A percentile compares a stretch with the other conserved stretches of the same genome.
Conservation (phyloP, 2,329 filamentous ascomycete genomes). For the Penicillium oxalicum region DNA sequence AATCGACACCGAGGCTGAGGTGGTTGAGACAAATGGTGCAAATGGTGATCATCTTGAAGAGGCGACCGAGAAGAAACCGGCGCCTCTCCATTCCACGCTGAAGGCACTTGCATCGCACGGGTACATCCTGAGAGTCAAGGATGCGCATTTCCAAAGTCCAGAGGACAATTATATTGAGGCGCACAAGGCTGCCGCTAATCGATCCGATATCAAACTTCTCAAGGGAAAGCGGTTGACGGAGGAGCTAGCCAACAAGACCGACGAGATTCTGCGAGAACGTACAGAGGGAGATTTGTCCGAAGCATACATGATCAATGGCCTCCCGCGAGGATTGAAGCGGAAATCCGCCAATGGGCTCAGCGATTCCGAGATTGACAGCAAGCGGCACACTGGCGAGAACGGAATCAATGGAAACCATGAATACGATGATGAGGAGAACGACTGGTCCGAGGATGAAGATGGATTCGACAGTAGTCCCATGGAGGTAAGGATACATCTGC, state of each 20-base stretch:
- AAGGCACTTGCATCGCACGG: slow-evolving; percentile 38
- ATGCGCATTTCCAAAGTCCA: slow-evolving; percentile 39
- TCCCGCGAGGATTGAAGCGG: slow-evolving; percentile 32
- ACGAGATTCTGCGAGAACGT: slow-evolving; percentile 29
- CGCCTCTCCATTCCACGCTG: slow-evolving; percentile 33
- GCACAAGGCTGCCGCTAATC: slow-evolving; percentile 27
- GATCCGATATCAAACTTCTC: slow-evolving; percentile 27
- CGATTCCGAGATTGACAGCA: slow-evolving; percentile 15
- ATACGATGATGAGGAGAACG: slow-evolving; percentile 28
- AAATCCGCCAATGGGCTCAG: slow-evolving; percentile 17
- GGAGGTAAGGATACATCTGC: slow-evolving; percentile 29
- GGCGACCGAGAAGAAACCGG: slow-evolving; percentile 11
- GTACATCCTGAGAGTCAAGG: slow-evolving; percentile 36
- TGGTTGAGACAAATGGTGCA: slow-evolving; percentile 34
- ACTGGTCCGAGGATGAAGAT: slow-evolving; percentile 34
- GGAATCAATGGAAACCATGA: slow-evolving; percentile 26
- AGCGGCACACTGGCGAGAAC: slow-evolving; percentile 18
- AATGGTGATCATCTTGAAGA: slow-evolving; percentile 21
- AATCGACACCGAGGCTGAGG: slow-evolving; percentile 28
- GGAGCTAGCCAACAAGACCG: slow-evolving; percentile 25
- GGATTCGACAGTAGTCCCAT: slow-evolving; percentile 31
- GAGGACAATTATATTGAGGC: slow-evolving; percentile 37
- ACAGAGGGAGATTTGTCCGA: slow-evolving; percentile 32
- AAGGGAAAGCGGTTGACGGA: slow-evolving; percentile 38
- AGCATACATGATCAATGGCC: slow-evolving; percentile 26